Evolutionary conservation across 371 early-diverging fungal genomes (phyloP).

Genomic region (Syncephalastrum sp.): DNA sequence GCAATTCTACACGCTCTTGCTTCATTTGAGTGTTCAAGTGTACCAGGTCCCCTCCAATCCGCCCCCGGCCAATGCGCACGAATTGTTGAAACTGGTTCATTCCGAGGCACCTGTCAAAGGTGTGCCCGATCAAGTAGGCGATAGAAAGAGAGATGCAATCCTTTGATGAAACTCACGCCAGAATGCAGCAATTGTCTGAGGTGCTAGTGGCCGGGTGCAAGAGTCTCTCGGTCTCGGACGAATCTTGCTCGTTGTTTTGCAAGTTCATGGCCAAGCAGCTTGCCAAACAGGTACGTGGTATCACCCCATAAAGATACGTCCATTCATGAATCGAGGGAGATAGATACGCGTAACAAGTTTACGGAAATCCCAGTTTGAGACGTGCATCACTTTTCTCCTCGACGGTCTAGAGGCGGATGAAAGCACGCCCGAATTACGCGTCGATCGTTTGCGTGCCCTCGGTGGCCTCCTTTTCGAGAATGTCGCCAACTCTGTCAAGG

Average conservation of each 20-base stretch:
- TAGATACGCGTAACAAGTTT: conserved; percentile 38
- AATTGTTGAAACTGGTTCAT: conserved; percentile 9
- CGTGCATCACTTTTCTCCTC: conserved; percentile 29
- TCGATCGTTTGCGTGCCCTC: conserved; percentile 46
- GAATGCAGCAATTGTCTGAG: conserved; percentile 40
- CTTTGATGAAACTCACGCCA: neutral
- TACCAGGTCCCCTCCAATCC: neutral
- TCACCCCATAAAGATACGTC: neutral
- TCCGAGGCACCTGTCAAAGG: conserved; percentile 12
- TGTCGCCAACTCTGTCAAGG: conserved; percentile 34
- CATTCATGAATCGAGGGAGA: neutral
- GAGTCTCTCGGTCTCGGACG: conserved; percentile 20
- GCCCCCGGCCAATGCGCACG: conserved; percentile 2
- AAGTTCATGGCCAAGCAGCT: conserved; percentile 43
- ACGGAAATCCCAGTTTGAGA: conserved; percentile 34
- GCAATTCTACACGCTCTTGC: conserved; percentile 10
- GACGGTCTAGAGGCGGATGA: conserved; percentile 29
- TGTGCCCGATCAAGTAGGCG: conserved; percentile 19
- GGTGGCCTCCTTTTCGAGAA: conserved; percentile 53
- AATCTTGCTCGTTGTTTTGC: conserved; percentile 38
- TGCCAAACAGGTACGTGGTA: conserved; percentile 37
- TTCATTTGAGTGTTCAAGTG: conserved; percentile 8
- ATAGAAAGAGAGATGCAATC: neutral
- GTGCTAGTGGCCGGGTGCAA: conserved; percentile 44
- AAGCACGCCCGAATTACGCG: conserved; percentile 19